Conservation (phyloP, 306 rosid genomes). For the Cajanus cajan region DNA sequence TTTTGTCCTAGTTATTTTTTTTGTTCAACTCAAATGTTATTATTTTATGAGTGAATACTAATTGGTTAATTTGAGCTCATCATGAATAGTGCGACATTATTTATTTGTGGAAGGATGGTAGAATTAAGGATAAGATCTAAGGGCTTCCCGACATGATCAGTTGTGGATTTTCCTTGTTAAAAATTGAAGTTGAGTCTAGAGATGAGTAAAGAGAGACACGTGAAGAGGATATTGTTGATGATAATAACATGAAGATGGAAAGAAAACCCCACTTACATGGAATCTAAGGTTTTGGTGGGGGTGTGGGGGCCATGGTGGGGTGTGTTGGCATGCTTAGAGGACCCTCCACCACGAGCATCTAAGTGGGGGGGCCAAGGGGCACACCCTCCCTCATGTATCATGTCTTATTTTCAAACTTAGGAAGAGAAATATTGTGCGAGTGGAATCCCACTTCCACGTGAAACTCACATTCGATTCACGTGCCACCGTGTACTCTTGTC, state of each 20-base stretch:
- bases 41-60: neutral
- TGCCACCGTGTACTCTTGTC: conserved; percentile 43
- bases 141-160: neutral
- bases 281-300: conserved; percentile 21
- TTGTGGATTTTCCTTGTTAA: neutral
- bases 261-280: conserved; percentile 12
- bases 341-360: neutral
- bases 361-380: neutral
- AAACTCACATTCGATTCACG: conserved; percentile 41
- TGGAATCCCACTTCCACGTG: conserved; percentile 45
- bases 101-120: too few species aligned
- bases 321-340: neutral
- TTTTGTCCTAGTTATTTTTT: neutral
- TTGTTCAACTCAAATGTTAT: neutral
- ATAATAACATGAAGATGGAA: neutral
- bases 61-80: too few species aligned
- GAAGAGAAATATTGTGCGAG: neutral
- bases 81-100: neutral
- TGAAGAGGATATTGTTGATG: neutral
- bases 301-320: conserved; percentile 7
- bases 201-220: neutral
- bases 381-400: conserved; percentile 26
- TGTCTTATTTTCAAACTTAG: neutral
- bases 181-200: neutral
- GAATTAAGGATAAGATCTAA: conserved; percentile 11